Evolutionary conservation across 306 rosid species (phyloP), one percentile per base, ranked within the genome.

Genomic region (Morella rubra): DNA sequence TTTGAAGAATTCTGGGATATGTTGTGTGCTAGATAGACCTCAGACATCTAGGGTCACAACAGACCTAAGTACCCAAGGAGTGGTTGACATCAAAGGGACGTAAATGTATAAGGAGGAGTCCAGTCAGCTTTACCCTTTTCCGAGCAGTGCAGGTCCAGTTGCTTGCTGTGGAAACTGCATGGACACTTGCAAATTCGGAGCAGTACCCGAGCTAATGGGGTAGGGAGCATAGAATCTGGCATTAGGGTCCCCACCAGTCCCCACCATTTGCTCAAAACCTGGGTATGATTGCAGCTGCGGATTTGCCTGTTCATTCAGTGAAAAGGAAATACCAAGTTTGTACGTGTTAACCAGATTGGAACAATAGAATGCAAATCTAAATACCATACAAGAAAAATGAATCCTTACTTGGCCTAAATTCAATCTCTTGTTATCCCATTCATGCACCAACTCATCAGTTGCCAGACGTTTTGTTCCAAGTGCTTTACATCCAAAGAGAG

Each of bases 391-490:
- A 70, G 13, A 15, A 75, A 45, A 40, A n/a, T 20, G 73, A 75
- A 60, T 82, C 72, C 95, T 90, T 83, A 91, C 97, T 87, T 76
- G 89, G 82, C 99, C 99, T 44, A 88, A 69, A 74, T 95, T 92
- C 89, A 92, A 73, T 85, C 97, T 83, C 86, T 95, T 95, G 87
- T 82, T 90, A 83, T 95, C 99, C 96, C 89, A 89, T 54, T 90
- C 97, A 50, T 85, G 86, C 84, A 81, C 85, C 77, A 92, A 85
- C 76, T 92, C 99, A 66, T 95, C 97, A 5, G 97, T 89, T 67
- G 97, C 99, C 85, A 95, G 75, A 59, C 99, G 86, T 79, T 95
- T 95, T 72, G 90, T 90, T 82, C 99, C 97, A 78, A 83, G 90
- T 45, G 92, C 99, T 95, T 86, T 71, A 80, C 53, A 78, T 7